phyloP scores from a whole-genome alignment of 345 rosid genomes.

The Turnera subulata region DNA sequence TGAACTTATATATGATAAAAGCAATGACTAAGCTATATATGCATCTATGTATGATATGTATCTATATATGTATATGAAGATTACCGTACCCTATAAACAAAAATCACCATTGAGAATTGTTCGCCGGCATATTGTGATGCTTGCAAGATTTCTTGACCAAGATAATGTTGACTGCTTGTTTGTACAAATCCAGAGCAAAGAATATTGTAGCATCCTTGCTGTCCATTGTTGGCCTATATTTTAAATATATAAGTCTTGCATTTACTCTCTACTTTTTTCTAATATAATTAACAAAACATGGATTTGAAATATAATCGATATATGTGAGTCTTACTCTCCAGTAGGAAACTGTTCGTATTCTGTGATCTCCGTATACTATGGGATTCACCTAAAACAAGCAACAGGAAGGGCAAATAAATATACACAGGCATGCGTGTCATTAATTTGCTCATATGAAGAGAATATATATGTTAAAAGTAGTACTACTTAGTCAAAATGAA shows the following conservation, averaged over 20 bases:
- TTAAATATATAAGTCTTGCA: no score
- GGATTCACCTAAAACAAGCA: not conserved
- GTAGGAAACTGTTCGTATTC: not conserved
- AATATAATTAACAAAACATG: not conserved
- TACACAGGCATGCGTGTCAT: no score
- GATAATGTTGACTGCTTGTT: not conserved
- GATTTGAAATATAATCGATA: not conserved
- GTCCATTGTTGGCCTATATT: not conserved
- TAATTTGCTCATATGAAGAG: no score
- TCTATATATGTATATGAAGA: no score
- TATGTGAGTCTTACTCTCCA: not conserved
- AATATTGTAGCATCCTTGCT: not conserved
- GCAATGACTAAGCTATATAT: no score
- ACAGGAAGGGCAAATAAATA: not conserved
- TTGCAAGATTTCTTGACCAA: not conserved
- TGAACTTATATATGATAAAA: no score
- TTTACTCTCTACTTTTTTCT: no score
- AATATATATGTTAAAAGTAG: no score
- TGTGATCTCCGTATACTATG: not conserved
- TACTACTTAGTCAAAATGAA: no score
- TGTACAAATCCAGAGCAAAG: slow-evolving; percentile 1
- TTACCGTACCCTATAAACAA: not conserved
- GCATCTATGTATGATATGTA: no score
- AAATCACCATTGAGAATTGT: not conserved
- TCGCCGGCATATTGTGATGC: not conserved